Percentiles rank a stretch among this genome's conserved stretches.
Evolutionary conservation across 225 moss, liverwort and hornwort species (phyloP).

Genomic region (Anthoceros angustus): DNA sequence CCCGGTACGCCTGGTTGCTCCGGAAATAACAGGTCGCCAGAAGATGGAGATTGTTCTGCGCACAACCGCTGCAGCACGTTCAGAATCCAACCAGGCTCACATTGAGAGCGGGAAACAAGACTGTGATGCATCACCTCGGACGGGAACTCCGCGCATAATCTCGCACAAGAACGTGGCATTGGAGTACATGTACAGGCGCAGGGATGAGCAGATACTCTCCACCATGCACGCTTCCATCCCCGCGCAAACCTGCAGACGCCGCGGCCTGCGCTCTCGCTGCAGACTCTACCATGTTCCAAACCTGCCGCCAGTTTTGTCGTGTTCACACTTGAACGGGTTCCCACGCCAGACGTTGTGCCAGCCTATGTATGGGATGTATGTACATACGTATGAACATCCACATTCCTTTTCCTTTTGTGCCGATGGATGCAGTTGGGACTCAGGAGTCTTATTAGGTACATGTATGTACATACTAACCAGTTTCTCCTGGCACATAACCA

Average conservation of each 20-base stretch:
- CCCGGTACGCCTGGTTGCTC: conserved; percentile 71
- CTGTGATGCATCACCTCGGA: conserved; percentile 29
- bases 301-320: too few species aligned
- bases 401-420: too few species aligned
- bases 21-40: conserved; percentile 93
- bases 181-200: conserved; percentile 59
- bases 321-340: too few species aligned
- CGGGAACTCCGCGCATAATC: conserved; percentile 78
- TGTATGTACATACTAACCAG: too few species aligned
- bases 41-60: conserved; percentile 57
- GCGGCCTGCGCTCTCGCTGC: neutral
- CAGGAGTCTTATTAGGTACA: too few species aligned
- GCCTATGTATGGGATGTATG: too few species aligned
- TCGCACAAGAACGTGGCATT: conserved; percentile 91
- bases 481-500: too few species aligned
- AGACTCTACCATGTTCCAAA: neutral
- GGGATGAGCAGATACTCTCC: conserved; percentile 70
- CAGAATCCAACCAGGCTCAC: neutral
- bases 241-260: neutral
- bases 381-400: too few species aligned
- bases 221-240: conserved; percentile 67
- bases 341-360: too few species aligned
- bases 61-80: neutral
- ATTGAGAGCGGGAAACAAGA: neutral
- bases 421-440: too few species aligned